Percentiles rank a stretch among this genome's conserved stretches.
These are phyloP conservation scores for Mycena venus DNA, from an alignment of 768 basidiomycete genomes.

Conservation along the genomic window DNA sequence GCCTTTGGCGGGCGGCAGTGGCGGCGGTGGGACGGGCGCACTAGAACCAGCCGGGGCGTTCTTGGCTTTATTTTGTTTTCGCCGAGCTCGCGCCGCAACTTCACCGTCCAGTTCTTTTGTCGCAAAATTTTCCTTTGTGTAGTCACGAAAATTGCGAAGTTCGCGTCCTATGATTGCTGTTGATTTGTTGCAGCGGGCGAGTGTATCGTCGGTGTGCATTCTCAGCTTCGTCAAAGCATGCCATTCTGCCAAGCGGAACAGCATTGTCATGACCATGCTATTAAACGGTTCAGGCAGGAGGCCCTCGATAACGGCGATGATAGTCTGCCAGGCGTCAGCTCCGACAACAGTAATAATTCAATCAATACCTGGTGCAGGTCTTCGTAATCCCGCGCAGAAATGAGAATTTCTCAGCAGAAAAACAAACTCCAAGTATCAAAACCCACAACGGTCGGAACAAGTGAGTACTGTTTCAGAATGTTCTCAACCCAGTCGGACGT, in stretches of 20 bases:
- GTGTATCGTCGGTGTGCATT: slow-evolving; percentile 43
- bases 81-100: background rate
- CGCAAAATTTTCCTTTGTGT: background rate
- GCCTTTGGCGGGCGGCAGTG: background rate
- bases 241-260: slow-evolving; percentile 40
- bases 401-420: background rate
- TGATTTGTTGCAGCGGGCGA: slow-evolving; percentile 31
- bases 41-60: background rate
- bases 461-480: background rate
- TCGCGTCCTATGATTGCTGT: slow-evolving; percentile 36
- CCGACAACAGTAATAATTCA: no score
- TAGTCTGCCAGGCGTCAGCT: slow-evolving; percentile 29
- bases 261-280: slow-evolving; percentile 18
- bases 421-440: background rate
- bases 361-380: slow-evolving; percentile 15
- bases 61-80: background rate
- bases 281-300: slow-evolving; percentile 38
- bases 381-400: slow-evolving; percentile 18
- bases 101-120: slow-evolving; percentile 14
- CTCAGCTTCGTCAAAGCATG: slow-evolving; percentile 42
- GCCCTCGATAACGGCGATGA: slow-evolving; percentile 41
- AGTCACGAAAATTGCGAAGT: slow-evolving; percentile 25
- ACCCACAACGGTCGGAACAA: background rate
- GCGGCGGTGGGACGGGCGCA: background rate
- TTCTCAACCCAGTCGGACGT: background rate